A percentile compares a stretch with the other conserved stretches of the same genome.
These are phyloP conservation scores for Dipteronia dyeriana DNA, from an alignment of 345 rosid genomes.

Conservation along the genomic window DNA sequence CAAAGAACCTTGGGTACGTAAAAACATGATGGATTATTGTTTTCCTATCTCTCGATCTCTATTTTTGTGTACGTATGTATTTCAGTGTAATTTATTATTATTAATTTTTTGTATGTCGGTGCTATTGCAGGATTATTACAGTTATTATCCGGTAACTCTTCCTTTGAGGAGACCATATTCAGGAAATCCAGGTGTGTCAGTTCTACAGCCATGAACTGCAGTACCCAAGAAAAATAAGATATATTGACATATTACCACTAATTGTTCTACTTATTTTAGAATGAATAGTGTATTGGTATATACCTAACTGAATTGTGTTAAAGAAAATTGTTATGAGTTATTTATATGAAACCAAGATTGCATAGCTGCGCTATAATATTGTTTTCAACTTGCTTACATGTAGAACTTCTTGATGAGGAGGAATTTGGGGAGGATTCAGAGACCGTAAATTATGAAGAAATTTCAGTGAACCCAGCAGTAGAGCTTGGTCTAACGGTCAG, in stretches of 20 bases:
- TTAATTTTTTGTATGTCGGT: constrained; percentile 10
- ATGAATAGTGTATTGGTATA: neutral
- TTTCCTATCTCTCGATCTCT: neutral
- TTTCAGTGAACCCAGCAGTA: constrained; percentile 40
- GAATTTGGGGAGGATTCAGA: constrained; percentile 59
- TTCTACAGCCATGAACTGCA: neutral
- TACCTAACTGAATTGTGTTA: neutral
- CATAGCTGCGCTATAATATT: neutral
- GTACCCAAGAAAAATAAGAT: constrained; percentile 11
- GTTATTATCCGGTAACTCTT: constrained; percentile 74
- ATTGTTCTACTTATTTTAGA: neutral
- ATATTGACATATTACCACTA: neutral
- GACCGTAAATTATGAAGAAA: constrained; percentile 41
- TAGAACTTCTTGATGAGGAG: constrained; percentile 71
- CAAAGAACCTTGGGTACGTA: constrained; percentile 87
- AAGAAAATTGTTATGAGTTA: neutral
- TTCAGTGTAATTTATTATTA: neutral
- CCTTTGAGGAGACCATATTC: constrained; percentile 79
- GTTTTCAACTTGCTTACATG: constrained; percentile 23
- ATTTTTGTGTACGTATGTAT: neutral
- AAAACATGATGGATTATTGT: constrained; percentile 11
- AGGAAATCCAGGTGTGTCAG: constrained; percentile 85
- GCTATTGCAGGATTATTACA: constrained; percentile 64
- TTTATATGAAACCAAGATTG: constrained; percentile 9
- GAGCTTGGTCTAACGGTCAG: constrained; percentile 67